Evolutionary conservation across 208 protist genomes (phyloP).

Genomic region (Leishmania martiniquensis): DNA sequence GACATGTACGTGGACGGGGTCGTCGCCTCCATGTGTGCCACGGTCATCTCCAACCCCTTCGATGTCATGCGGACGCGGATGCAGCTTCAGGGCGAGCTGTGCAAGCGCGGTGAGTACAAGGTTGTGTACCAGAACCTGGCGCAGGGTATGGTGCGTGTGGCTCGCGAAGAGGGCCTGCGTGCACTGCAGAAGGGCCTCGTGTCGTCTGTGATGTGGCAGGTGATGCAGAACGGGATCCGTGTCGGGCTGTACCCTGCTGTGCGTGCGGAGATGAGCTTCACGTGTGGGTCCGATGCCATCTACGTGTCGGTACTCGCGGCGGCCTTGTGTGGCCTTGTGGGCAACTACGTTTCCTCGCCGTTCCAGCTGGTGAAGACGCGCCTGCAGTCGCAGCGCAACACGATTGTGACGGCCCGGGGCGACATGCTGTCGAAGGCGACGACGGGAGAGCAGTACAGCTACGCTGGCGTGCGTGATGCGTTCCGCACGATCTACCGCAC

Average conservation of each 20-base stretch:
- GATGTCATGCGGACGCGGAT: conserved; percentile 78
- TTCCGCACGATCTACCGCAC: conserved; percentile 39
- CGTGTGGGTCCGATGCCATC: conserved; percentile 18
- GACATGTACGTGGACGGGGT: conserved; percentile 65
- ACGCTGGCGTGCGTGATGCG: conserved; percentile 46
- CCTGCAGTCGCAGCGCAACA: conserved; percentile 60
- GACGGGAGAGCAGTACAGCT: conserved; percentile 59
- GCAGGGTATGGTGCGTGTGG: conserved; percentile 55
- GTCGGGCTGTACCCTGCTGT: conserved; percentile 59
- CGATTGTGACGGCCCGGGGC: conserved; percentile 25
- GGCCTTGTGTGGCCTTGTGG: conserved; percentile 48
- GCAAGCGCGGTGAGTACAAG: conserved; percentile 43
- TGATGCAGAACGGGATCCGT: conserved; percentile 67
- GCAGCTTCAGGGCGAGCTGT: conserved; percentile 74
- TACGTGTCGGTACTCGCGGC: conserved; percentile 19
- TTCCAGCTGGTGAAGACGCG: conserved; percentile 78
- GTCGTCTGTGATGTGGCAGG: conserved; percentile 55
- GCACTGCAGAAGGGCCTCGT: conserved; percentile 63
- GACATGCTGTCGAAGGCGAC: conserved; percentile 21
- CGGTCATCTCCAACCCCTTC: conserved; percentile 70
- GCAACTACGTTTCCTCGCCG: conserved; percentile 52
- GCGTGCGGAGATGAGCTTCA: conserved; percentile 31
- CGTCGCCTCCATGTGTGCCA: conserved; percentile 46
- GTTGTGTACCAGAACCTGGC: conserved; percentile 53
- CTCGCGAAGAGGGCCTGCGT: conserved; percentile 44